A percentile compares a stretch with the other conserved stretches of the same genome.
These are phyloP conservation scores for Thozetella sp. DNA, from an alignment of 495 filamentous ascomycete genomes.

Conservation along the genomic window DNA sequence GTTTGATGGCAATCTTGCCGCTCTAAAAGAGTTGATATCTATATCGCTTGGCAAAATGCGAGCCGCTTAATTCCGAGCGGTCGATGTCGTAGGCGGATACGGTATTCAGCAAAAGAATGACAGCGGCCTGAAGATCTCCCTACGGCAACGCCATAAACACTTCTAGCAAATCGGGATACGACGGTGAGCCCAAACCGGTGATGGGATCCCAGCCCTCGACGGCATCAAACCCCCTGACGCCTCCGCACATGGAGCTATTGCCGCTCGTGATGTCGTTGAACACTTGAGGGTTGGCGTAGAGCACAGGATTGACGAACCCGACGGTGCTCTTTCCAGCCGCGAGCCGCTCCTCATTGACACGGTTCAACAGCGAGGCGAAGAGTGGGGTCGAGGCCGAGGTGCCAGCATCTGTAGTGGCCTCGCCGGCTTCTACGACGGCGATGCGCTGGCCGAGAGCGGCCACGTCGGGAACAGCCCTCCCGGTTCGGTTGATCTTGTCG, in stretches of 20 bases:
- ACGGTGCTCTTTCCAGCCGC: slow-evolving; percentile 47
- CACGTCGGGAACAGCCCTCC: slow-evolving; percentile 63
- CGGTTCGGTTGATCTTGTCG: slow-evolving; percentile 48
- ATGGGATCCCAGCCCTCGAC: slow-evolving; percentile 59
- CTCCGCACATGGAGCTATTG: slow-evolving; percentile 57
- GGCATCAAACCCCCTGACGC: slow-evolving; percentile 47
- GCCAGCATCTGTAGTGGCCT: slow-evolving; percentile 41
- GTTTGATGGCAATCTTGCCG: too few relatives aligned
- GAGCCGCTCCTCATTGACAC: slow-evolving; percentile 61
- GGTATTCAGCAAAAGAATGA: too few relatives aligned
- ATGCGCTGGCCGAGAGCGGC: slow-evolving; percentile 56
- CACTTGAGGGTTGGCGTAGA: slow-evolving; percentile 57
- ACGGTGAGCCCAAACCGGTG: slow-evolving; percentile 54
- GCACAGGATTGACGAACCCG: slow-evolving; percentile 54
- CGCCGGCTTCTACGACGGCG: slow-evolving; percentile 36
- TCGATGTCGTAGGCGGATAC: too few relatives aligned
- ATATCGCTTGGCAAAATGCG: too few relatives aligned
- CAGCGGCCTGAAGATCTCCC: too few relatives aligned
- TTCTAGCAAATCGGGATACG: slow-evolving; percentile 36
- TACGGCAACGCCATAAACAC: slow-evolving; percentile 23
- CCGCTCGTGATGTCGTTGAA: slow-evolving; percentile 62
- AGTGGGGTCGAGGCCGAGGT: slow-evolving; percentile 55
- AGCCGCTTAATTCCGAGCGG: too few relatives aligned
- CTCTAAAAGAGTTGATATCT: too few relatives aligned
- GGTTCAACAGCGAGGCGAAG: slow-evolving; percentile 54